These are phyloP conservation scores for Starmerella bombi DNA, from an alignment of 805 yeast species.

Conservation along the genomic window DNA sequence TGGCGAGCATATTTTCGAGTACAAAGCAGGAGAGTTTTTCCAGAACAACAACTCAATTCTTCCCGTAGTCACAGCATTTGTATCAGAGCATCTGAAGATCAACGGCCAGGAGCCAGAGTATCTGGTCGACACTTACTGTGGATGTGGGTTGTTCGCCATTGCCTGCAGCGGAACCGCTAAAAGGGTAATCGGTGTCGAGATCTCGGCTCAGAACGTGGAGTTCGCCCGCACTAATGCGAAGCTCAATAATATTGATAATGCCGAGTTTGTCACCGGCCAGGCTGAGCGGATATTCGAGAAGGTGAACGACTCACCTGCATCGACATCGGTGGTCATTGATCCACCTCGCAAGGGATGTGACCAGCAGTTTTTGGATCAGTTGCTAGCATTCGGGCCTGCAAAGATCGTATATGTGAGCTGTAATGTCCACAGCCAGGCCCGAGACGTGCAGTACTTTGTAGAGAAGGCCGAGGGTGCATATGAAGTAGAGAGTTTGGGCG, in stretches of 20 bases:
- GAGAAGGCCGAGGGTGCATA: conserved; percentile 36
- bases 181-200: conserved; percentile 83
- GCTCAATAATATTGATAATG: conserved; percentile 60
- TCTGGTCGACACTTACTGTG: conserved; percentile 90
- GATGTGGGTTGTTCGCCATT: conserved; percentile 84
- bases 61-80: conserved; percentile 72
- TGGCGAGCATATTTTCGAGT: conserved; percentile 51
- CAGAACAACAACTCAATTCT: conserved; percentile 89
- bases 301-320: conserved; percentile 45
- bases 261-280: conserved; percentile 77
- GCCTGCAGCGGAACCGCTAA: conserved; percentile 74
- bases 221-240: conserved; percentile 76
- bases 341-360: conserved; percentile 98
- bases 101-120: conserved; percentile 36
- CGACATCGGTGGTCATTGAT: conserved; percentile 83
- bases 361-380: conserved; percentile 69
- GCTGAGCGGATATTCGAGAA: conserved; percentile 80
- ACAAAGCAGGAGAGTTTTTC: conserved; percentile 90
- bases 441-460: conserved; percentile 81
- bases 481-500: conserved; percentile 68
- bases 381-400: conserved; percentile 70
- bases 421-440: conserved; percentile 94
- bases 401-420: conserved; percentile 90
- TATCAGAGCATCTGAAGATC: conserved; percentile 50
- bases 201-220: conserved; percentile 76